Percentiles rank a stretch among this genome's conserved stretches.
Conservation (phyloP, 768 basidiomycete species). For the Psilocybe cubensis region DNA sequence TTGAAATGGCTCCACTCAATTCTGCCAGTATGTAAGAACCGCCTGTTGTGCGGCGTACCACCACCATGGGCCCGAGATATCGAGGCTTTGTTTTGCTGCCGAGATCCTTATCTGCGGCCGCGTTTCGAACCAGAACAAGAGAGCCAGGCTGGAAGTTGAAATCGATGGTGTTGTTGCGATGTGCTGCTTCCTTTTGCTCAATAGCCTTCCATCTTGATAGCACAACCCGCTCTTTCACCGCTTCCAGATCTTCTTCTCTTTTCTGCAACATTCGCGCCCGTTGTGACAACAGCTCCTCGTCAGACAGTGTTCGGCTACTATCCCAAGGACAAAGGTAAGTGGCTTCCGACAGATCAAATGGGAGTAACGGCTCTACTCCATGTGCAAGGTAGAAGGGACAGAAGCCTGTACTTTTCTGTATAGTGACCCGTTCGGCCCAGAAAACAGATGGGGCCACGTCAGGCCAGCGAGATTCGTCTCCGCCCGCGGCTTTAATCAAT, state of each 20-base stretch:
- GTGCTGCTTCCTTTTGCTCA: constrained; percentile 23
- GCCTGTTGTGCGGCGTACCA: constrained; percentile 28
- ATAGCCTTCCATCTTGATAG: constrained; percentile 23
- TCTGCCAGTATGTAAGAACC: constrained; percentile 35
- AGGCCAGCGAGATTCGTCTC: constrained; percentile 34
- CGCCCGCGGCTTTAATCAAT: constrained; percentile 32
- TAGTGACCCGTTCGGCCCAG: constrained; percentile 35
- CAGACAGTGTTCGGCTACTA: neutral
- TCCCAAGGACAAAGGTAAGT: constrained; percentile 18
- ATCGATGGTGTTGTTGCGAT: constrained; percentile 16
- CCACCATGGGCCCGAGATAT: constrained; percentile 34
- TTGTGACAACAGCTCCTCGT: constrained; percentile 13
- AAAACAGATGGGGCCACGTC: constrained; percentile 24
- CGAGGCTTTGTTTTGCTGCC: constrained; percentile 33
- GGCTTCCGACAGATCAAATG: constrained; percentile 19
- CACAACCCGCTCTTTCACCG: constrained; percentile 3
- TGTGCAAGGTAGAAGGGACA: constrained; percentile 37
- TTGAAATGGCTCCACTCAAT: constrained; percentile 30
- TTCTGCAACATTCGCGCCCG: constrained; percentile 18
- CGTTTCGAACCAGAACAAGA: constrained; percentile 39
- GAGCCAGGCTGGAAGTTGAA: constrained; percentile 30
- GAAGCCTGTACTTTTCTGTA: constrained; percentile 31
- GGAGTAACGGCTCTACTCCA: constrained; percentile 33
- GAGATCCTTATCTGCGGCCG: constrained; percentile 28
- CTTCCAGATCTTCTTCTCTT: constrained; percentile 11